phyloP scores from a whole-genome alignment of 257 asterid species.

The Solanum sitiens region DNA sequence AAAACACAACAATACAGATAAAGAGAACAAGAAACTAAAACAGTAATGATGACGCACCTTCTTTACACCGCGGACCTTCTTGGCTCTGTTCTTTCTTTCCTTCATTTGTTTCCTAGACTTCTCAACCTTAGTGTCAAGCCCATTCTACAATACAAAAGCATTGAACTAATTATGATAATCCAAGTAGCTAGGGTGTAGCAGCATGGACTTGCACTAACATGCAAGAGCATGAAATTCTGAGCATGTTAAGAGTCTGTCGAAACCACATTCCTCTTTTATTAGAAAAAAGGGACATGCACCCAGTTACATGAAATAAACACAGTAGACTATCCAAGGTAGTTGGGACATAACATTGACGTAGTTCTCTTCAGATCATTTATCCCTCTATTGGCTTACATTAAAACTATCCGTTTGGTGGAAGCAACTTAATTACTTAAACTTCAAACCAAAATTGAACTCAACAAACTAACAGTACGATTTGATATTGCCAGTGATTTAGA shows the following conservation, averaged over 20 bases:
- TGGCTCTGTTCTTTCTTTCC: conserved; percentile 6
- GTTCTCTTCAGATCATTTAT: background rate
- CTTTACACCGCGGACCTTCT: conserved; percentile 6
- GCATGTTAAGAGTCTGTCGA: background rate
- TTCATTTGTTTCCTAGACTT: conserved; percentile 7
- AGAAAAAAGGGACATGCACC: background rate
- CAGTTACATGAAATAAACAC: background rate
- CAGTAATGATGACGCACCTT: background rate
- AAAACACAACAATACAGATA: background rate
- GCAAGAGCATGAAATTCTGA: background rate
- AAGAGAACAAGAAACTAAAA: background rate
- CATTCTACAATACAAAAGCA: conserved; percentile 1
- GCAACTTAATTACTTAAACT: background rate
- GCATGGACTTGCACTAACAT: background rate
- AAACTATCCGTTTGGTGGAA: background rate
- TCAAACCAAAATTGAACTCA: background rate
- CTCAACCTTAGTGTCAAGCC: conserved; percentile 9
- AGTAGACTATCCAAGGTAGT: background rate
- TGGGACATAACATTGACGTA: background rate
- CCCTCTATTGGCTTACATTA: background rate
- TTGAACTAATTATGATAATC: background rate
- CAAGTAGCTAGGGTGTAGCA: background rate
- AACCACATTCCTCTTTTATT: background rate
- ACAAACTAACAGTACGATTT: background rate
- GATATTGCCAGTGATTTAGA: background rate